Evolutionary conservation across 2,329 filamentous ascomycete species (phyloP), one percentile per base, ranked within the genome.

Genomic region (Lachnellula arida): DNA sequence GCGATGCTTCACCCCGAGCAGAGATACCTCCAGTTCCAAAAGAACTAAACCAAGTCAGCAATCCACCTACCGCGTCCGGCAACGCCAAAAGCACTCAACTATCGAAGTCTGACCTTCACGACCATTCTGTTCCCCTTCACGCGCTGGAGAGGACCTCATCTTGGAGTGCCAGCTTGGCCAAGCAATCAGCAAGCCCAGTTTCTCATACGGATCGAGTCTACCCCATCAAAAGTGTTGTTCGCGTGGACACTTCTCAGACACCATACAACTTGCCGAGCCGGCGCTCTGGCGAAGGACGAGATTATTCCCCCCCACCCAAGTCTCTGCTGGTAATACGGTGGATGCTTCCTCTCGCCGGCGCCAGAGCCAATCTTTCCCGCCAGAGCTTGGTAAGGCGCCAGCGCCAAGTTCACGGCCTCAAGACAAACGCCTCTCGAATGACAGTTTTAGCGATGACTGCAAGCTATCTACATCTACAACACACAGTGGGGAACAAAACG

Each of bases 151-250:
- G 48, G 7, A 9, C 35, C 11, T 61, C 60, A 9, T 60, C 57
- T 2, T 63, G 55, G 60, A 63, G 55, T 53, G 46, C 56, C 0
- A 58, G 52, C 44, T 61, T 58, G 14, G 63, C 58, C 25, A 53
- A 60, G 15, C 60, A 61, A 42, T 46, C 61, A 46, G 60, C 54
- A 15, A 65, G 58, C 34, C 60, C 60, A 32, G 51, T 49, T n/a
- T 42, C 55, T 17, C 15, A 17, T 5, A 54, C 37, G 17, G 66
- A 67, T 51, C 59, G 66, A 14, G 63, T 68, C 2, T 68, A 65
- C 46, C 66, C 66, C 8, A 67, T 68, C 22, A 55, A 63, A 32
- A 68, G 65, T 53, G 65, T 66, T 25, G 62, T 67, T 25, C 63
- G 63, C 46, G 65, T 67, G 32, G 65, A 65, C 54, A 46, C 62